Percentiles rank a stretch among this genome's conserved stretches.
These are phyloP conservation scores for Aspergillus diversus DNA, from an alignment of 495 filamentous ascomycete species.

Conservation along the genomic window DNA sequence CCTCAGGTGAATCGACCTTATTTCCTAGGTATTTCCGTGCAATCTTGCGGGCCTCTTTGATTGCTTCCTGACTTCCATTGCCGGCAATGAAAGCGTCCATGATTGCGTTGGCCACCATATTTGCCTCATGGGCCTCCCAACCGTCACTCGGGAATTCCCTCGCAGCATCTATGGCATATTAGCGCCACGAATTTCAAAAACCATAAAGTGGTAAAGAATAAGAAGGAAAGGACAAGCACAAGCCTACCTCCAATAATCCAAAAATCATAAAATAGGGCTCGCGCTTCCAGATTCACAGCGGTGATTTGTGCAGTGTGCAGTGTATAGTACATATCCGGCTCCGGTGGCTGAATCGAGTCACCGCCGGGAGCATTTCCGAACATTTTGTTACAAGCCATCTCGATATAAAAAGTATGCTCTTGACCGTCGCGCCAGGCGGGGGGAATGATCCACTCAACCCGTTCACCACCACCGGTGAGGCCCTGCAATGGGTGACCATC, in stretches of 20 bases:
- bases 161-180: constrained; percentile 61
- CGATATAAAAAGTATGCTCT: constrained; percentile 87
- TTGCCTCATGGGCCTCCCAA: constrained; percentile 85
- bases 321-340: constrained; percentile 77
- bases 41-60: constrained; percentile 77
- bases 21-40: constrained; percentile 80
- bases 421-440: constrained; percentile 78
- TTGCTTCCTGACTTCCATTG: constrained; percentile 71
- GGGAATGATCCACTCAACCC: constrained; percentile 88
- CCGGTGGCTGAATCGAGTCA: constrained; percentile 86
- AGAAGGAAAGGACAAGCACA: neutral
- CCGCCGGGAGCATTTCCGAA: constrained; percentile 89
- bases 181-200: neutral
- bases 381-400: constrained; percentile 99
- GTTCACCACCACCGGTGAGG: constrained; percentile 87
- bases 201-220: neutral
- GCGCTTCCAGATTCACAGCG: constrained; percentile 82
- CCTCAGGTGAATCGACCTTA: constrained; percentile 77
- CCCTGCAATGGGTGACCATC: constrained; percentile 90
- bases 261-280: constrained; percentile 84
- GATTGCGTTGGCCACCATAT: constrained; percentile 81
- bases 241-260: constrained; percentile 79
- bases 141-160: constrained; percentile 78
- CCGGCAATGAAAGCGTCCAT: constrained; percentile 87
- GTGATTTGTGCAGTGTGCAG: constrained; percentile 83